A percentile compares a stretch with the other conserved stretches of the same genome.
Evolutionary conservation across 164 flowering plant genomes (phyloP).

Genomic region (Brasenia schreberi): DNA sequence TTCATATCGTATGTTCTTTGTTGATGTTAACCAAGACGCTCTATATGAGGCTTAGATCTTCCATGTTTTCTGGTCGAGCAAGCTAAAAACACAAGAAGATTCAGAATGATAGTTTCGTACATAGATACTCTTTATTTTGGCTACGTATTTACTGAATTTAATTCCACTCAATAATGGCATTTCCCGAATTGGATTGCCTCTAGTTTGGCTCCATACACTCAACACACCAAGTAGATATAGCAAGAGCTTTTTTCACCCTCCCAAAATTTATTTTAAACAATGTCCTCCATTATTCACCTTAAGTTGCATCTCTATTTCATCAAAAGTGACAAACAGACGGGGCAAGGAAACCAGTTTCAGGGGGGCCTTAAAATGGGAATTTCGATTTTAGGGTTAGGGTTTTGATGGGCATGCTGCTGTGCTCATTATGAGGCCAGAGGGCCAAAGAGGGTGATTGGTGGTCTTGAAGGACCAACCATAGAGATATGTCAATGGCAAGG

Average conservation of each 20-base stretch:
- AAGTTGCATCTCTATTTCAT: background rate
- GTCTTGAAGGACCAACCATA: background rate
- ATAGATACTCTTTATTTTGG: background rate
- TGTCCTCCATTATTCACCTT: background rate
- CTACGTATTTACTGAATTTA: background rate
- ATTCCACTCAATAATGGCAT: background rate
- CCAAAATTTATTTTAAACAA: too few relatives aligned
- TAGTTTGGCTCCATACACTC: background rate
- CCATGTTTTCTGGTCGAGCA: background rate
- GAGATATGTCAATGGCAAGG: too few relatives aligned
- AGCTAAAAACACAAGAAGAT: background rate
- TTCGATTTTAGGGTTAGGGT: background rate
- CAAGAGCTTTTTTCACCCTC: background rate
- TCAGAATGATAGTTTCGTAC: background rate
- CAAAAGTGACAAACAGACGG: background rate
- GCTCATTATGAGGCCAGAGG: background rate
- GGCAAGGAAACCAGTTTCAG: background rate
- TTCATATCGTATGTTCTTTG: background rate
- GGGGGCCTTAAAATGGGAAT: background rate
- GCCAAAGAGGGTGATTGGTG: background rate
- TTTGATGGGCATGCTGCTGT: conserved; percentile 3
- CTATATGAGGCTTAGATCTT: background rate
- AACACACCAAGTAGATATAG: background rate
- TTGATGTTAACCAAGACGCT: background rate
- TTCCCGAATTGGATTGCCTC: background rate